These are phyloP conservation scores for Lojkania enalia DNA, from an alignment of 2,329 filamentous ascomycete species.

Conservation along the genomic window DNA sequence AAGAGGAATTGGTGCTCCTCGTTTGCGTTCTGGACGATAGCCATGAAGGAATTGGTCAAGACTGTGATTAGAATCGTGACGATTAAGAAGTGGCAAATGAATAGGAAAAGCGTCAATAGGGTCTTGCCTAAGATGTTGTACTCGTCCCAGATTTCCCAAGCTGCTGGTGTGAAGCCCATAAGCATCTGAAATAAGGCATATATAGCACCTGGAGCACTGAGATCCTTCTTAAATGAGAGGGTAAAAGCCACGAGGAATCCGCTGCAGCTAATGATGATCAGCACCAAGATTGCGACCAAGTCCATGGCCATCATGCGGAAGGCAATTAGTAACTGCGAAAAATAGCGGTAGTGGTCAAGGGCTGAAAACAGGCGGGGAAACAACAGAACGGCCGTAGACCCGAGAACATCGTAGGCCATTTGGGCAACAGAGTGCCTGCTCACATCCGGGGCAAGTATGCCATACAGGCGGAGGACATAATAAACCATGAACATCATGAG, in stretches of 20 bases:
- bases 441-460: conserved; percentile 78
- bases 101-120: conserved; percentile 79
- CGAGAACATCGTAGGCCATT: conserved; percentile 91
- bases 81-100: conserved; percentile 93
- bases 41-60: conserved; percentile 95
- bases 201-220: conserved; percentile 73
- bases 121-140: conserved; percentile 79
- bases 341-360: conserved; percentile 93
- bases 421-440: conserved; percentile 70
- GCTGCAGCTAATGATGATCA: conserved; percentile 86
- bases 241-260: conserved; percentile 97
- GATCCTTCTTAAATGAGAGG: conserved; percentile 71
- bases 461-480: conserved; percentile 86
- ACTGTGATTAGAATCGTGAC: conserved; percentile 94
- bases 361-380: conserved; percentile 91
- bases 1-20: conserved; percentile 93
- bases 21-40: conserved; percentile 88
- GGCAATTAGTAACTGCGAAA: conserved; percentile 90
- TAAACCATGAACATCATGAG: conserved; percentile 83
- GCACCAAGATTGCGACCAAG: conserved; percentile 77
- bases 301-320: conserved; percentile 94
- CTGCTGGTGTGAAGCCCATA: conserved; percentile 94
- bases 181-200: conserved; percentile 92
- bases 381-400: conserved; percentile 84
- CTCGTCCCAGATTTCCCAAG: conserved; percentile 84